Conservation (phyloP, 192 early-diverging fungal species). For the Borealophlyctis nickersoniae region DNA sequence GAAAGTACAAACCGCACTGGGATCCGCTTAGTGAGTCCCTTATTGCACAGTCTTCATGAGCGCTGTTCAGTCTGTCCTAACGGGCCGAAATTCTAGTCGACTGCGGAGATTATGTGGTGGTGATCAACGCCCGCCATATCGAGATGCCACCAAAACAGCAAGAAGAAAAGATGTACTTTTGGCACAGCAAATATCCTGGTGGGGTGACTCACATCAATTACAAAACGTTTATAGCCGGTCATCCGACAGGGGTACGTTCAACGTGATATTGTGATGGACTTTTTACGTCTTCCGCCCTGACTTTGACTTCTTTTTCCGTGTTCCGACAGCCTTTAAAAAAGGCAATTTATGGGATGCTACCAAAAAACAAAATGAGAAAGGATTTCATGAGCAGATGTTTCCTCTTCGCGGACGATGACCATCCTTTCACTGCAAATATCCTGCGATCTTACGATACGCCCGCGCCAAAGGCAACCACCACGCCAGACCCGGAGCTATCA, state of each 20-base stretch:
- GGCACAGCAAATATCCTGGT: conserved; percentile 83
- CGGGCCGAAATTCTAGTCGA: conserved; percentile 57
- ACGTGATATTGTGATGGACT: conserved; percentile 2
- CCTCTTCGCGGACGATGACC: conserved; percentile 80
- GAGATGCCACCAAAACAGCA: conserved; percentile 79
- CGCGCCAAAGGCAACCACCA: background rate
- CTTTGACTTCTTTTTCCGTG: background rate
- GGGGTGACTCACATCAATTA: conserved; percentile 78
- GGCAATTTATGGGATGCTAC: conserved; percentile 91
- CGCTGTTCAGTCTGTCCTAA: background rate
- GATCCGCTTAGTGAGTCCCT: conserved; percentile 39
- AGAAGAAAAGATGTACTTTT: conserved; percentile 81
- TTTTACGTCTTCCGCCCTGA: background rate
- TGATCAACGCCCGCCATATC: conserved; percentile 84
- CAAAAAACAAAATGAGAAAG: conserved; percentile 87
- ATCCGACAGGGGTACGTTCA: conserved; percentile 66
- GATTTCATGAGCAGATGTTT: conserved; percentile 69
- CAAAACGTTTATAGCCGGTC: conserved; percentile 68
- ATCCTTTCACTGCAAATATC: conserved; percentile 85
- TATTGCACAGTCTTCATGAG: background rate
- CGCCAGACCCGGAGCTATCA: too few species aligned
- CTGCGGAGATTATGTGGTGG: conserved; percentile 94
- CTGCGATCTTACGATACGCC: conserved; percentile 64
- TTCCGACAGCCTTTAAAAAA: conserved; percentile 64
- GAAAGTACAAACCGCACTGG: conserved; percentile 94